These are phyloP conservation scores for Hibiscus trionum DNA, from an alignment of 345 rosid species.

Conservation along the genomic window DNA sequence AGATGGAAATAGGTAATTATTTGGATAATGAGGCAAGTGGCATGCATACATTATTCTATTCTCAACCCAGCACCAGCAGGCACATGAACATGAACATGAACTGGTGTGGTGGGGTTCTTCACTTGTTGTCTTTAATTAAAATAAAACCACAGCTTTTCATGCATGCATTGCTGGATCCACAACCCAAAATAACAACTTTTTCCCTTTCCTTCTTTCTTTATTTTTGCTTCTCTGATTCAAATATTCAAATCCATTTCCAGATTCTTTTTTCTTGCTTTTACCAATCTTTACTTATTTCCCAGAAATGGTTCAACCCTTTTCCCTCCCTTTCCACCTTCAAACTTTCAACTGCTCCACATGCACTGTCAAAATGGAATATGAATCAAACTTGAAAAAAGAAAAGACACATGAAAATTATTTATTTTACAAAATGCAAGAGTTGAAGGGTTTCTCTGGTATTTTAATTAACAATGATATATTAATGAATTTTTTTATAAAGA, in stretches of 20 bases:
- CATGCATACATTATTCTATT: constrained; percentile 6
- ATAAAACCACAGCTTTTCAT: constrained; percentile 23
- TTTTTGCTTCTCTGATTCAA: constrained; percentile 12
- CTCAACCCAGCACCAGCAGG: background rate
- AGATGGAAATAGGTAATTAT: background rate
- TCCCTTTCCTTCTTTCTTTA: constrained; percentile 3
- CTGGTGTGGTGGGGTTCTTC: constrained; percentile 17
- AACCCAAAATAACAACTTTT: constrained; percentile 3
- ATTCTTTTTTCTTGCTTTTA: background rate
- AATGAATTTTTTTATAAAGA: too few relatives aligned
- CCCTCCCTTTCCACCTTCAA: background rate
- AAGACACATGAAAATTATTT: background rate
- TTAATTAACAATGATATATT: background rate
- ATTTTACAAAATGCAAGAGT: background rate
- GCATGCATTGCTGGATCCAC: constrained; percentile 35
- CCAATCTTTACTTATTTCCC: background rate
- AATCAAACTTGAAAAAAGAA: background rate
- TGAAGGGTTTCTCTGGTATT: background rate
- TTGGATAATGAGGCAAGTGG: constrained; percentile 24
- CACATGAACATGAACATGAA: constrained; percentile 14
- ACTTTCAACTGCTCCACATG: constrained; percentile 33
- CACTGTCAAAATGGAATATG: background rate
- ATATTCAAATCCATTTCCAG: constrained; percentile 9
- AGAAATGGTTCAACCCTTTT: constrained; percentile 18
- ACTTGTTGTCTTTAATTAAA: constrained; percentile 9